Conservation (phyloP, 2,329 filamentous ascomycete genomes). For the Aspergillus tamarii region DNA sequence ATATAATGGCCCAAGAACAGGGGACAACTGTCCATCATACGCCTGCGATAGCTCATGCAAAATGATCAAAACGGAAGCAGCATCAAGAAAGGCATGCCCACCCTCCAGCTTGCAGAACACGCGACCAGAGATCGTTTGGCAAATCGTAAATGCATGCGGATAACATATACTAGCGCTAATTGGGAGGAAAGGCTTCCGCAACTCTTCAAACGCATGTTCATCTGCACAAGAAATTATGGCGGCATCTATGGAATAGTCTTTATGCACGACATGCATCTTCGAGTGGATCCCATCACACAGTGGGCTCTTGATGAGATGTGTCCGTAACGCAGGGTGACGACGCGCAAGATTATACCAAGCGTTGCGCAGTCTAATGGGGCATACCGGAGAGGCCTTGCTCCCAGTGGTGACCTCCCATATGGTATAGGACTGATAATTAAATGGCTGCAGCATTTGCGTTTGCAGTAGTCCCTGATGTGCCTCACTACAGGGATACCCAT, state of each 20-base stretch:
- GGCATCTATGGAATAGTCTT: not conserved
- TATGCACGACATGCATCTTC: not conserved
- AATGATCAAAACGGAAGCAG: not conserved
- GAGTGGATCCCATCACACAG: not conserved
- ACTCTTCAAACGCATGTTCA: not conserved
- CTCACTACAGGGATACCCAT: conserved; percentile 4
- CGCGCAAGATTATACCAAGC: not conserved
- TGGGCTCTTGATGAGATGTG: not conserved
- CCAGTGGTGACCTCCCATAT: conserved; percentile 8
- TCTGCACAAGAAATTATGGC: not conserved
- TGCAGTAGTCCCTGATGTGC: not conserved
- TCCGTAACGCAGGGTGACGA: conserved; percentile 1
- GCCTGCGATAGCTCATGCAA: not conserved
- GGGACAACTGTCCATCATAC: not conserved
- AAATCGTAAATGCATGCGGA: conserved; percentile 1
- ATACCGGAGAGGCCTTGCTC: not conserved
- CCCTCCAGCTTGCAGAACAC: conserved; percentile 8
- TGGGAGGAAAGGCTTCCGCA: not conserved
- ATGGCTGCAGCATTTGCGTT: not conserved
- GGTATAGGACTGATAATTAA: conserved; percentile 3
- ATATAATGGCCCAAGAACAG: not conserved
- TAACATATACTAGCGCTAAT: too few species aligned
- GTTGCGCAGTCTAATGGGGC: not conserved
- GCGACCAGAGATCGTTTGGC: not conserved
- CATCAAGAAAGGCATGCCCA: conserved; percentile 6